Evolutionary conservation across 2,329 filamentous ascomycete species (phyloP).

Genomic region (Ophiostoma angusticollis): DNA sequence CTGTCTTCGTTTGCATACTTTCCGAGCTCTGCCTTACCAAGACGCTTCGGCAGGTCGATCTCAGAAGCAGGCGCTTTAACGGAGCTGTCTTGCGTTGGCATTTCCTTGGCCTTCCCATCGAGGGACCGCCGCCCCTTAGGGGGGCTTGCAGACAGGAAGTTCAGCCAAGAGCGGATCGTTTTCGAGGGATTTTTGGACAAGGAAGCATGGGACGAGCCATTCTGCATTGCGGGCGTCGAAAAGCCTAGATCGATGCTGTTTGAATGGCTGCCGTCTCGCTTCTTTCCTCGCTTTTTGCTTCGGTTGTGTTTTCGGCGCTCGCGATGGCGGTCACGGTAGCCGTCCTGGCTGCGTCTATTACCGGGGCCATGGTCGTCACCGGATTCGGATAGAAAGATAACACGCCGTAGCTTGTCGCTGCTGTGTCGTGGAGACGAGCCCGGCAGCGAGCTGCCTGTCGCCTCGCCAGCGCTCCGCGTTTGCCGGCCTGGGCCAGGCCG

Average conservation of each 20-base stretch:
- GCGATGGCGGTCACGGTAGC: background rate
- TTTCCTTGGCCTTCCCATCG: background rate
- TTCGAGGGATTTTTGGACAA: constrained; percentile 2
- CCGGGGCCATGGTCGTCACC: too few relatives aligned
- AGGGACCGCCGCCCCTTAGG: background rate
- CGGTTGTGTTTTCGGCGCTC: constrained; percentile 7
- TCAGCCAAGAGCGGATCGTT: background rate
- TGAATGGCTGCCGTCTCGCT: background rate
- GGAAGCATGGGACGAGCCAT: background rate
- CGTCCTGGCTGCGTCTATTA: too few relatives aligned
- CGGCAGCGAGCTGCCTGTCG: too few relatives aligned
- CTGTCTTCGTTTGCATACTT: constrained; percentile 58
- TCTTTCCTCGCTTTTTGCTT: background rate
- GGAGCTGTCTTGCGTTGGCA: background rate
- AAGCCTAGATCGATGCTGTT: background rate
- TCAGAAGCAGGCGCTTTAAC: background rate
- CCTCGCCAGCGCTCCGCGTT: too few relatives aligned
- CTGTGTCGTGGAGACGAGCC: too few relatives aligned
- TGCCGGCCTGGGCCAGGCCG: too few relatives aligned
- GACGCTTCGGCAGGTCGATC: constrained; percentile 3
- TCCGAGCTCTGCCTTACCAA: constrained; percentile 51
- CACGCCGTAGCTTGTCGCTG: too few relatives aligned
- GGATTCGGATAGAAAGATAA: too few relatives aligned
- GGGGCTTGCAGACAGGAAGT: background rate
- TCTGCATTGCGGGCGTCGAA: background rate